Conservation (phyloP, 192 early-diverging fungal genomes). For the Chytriomyces confervae region DNA sequence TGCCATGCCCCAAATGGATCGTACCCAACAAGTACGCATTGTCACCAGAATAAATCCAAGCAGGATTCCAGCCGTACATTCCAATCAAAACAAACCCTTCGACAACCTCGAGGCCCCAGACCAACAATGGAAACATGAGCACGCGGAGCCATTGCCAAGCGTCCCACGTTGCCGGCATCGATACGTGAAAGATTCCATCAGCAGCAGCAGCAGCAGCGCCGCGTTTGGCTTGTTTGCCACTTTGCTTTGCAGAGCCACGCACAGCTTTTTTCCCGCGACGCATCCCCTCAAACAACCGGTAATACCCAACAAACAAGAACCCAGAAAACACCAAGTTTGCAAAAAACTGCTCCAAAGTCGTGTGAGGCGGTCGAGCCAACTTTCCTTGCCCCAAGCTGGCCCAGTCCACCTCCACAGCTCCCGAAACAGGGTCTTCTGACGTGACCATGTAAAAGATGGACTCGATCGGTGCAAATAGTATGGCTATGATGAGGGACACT, state of each 20-base stretch:
- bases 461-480: constrained; percentile 1
- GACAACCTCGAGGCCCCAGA: constrained; percentile 18
- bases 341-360: constrained; percentile 14
- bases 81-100: constrained; percentile 27
- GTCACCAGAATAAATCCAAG: constrained; percentile 35
- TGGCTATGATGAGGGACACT: constrained; percentile 1
- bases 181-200: not conserved
- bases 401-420: constrained; percentile 19
- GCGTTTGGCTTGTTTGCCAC: not conserved
- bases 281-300: not conserved
- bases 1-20: constrained; percentile 37
- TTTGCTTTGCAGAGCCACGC: not conserved
- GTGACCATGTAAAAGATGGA: constrained; percentile 28
- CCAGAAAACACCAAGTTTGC: constrained; percentile 25
- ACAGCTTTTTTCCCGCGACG: not conserved
- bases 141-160: not conserved
- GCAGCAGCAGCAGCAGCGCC: not conserved
- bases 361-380: constrained; percentile 3
- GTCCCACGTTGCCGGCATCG: not conserved
- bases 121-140: constrained; percentile 7
- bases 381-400: not conserved
- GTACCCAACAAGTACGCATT: constrained; percentile 36
- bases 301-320: constrained; percentile 3
- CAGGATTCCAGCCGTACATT: constrained; percentile 40
- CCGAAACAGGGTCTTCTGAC: constrained; percentile 16